Conservation (phyloP, 305 asterid genomes). For the Stenogyne calaminthoides region DNA sequence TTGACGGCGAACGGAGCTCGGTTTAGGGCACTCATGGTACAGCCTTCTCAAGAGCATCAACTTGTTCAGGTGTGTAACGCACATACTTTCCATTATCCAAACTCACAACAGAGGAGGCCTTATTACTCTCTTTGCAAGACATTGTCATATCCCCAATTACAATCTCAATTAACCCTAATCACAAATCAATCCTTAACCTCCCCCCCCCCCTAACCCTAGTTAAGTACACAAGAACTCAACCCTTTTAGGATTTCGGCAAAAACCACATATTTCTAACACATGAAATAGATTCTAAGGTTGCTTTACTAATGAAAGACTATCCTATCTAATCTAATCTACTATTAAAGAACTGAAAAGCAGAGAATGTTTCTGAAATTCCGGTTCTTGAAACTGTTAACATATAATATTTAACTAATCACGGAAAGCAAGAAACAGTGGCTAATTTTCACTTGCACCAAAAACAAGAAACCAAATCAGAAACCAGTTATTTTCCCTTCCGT, state of each 20-base stretch:
- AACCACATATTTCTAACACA: too few species aligned
- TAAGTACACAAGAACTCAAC: slow-evolving; percentile 17
- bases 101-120: slow-evolving; percentile 21
- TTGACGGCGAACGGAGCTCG: slow-evolving; percentile 70
- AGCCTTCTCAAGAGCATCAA: slow-evolving; percentile 72
- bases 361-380: slow-evolving; percentile 25
- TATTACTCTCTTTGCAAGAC: slow-evolving; percentile 55
- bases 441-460: slow-evolving; percentile 23
- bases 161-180: slow-evolving; percentile 21
- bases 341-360: slow-evolving; percentile 23
- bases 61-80: slow-evolving; percentile 66
- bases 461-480: slow-evolving; percentile 21
- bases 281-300: slow-evolving; percentile 13
- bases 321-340: background rate
- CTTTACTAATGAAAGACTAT: slow-evolving; percentile 13
- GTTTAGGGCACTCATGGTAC: slow-evolving; percentile 66
- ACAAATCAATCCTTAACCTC: background rate
- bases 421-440: slow-evolving; percentile 31
- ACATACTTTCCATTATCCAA: slow-evolving; percentile 67
- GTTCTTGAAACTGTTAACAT: background rate
- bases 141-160: slow-evolving; percentile 39
- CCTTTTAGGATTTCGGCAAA: slow-evolving; percentile 15
- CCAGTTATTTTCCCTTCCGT: background rate
- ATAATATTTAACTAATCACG: slow-evolving; percentile 18
- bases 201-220: background rate